Evolutionary conservation across 1,139 yeast species (phyloP).

Genomic region (Candida sp.): DNA sequence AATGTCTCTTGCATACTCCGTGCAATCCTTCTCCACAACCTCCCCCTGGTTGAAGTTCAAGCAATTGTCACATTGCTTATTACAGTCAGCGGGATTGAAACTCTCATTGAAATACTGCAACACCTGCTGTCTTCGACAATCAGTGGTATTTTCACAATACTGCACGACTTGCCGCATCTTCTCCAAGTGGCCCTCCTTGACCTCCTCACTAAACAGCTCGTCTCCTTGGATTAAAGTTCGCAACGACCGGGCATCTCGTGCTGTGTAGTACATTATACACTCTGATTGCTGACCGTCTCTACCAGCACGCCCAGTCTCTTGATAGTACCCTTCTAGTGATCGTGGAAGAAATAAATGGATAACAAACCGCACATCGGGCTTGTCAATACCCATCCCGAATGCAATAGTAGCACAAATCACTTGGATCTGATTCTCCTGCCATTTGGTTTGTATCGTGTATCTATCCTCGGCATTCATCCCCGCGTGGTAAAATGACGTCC

Average conservation of each 20-base stretch:
- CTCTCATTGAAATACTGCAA: conserved; percentile 88
- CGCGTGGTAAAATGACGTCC: conserved; percentile 86
- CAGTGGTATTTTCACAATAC: conserved; percentile 90
- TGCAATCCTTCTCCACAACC: conserved; percentile 68
- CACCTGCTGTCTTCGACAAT: conserved; percentile 90
- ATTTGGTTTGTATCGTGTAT: conserved; percentile 65
- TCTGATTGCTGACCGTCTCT: conserved; percentile 86
- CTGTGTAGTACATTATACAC: conserved; percentile 82
- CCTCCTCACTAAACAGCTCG: conserved; percentile 61
- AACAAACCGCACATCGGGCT: conserved; percentile 92
- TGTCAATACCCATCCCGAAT: conserved; percentile 99
- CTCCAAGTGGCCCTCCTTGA: conserved; percentile 77
- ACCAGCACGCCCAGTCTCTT: conserved; percentile 99
- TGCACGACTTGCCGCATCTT: conserved; percentile 85
- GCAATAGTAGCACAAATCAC: conserved; percentile 98
- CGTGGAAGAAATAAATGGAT: conserved; percentile 90
- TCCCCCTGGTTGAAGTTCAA: conserved; percentile 44
- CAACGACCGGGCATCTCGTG: conserved; percentile 75
- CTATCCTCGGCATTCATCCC: conserved; percentile 88
- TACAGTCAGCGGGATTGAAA: conserved; percentile 71
- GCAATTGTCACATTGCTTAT: conserved; percentile 88
- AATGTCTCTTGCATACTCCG: conserved; percentile 63
- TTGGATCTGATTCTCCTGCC: conserved; percentile 79
- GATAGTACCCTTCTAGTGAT: conserved; percentile 94
- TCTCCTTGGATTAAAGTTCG: conserved; percentile 83